Base-by-base conservation (phyloP, 352 stramenopile genomes). In the Phytopythium cucurbitacearum region DNA sequence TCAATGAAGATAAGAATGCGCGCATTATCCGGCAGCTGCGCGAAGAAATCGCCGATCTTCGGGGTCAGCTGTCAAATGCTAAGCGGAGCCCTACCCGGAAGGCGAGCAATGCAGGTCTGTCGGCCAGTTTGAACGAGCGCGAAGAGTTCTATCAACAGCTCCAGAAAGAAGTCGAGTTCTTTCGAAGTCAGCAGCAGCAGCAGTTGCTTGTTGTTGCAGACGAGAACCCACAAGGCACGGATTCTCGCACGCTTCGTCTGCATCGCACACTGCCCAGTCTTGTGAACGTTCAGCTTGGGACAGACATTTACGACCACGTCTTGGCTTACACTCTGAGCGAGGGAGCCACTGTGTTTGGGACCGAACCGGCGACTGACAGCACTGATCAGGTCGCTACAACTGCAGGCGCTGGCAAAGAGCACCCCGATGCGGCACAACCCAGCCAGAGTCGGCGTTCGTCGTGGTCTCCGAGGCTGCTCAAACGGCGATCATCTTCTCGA, bases 1-100 rank as follows among this genome's bases (percentile, higher is more conserved):
- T 92, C 34, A 92, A 94, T 39, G 84, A 94, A 67, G 84, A 94
- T 51, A 78, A 84, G 42, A 94, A 94, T 28, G 80, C 80, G 5
- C 67, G 69, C 9, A 82, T 91, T 12, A 92, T 94, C 43, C 81
- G 84, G 0, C 72, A 91, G 56, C 55, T 92, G 38, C 80, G 80
- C 1, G 62, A 92, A 40, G 80, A 94, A 61, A 86, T 92, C 12
- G 62, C 80, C 4, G 69, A 82, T 11, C 60, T 93, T 12, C 62
- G 62, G 16, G 44, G 48, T 0, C 69, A 91, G 34, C 62, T 93
- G 6, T 50, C 59, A 21, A 52, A 39, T 15, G 64, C 64, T 7
- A 68, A 76, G 13, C 56, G 52, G 10, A 73, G 62, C 33, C 54
- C 73, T 2, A 65, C 54, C 11, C 62, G 53, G 4, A 67, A 75